Evolutionary conservation across 164 flowering plant species (phyloP).

Genomic region (Aristolochia fimbriata): DNA sequence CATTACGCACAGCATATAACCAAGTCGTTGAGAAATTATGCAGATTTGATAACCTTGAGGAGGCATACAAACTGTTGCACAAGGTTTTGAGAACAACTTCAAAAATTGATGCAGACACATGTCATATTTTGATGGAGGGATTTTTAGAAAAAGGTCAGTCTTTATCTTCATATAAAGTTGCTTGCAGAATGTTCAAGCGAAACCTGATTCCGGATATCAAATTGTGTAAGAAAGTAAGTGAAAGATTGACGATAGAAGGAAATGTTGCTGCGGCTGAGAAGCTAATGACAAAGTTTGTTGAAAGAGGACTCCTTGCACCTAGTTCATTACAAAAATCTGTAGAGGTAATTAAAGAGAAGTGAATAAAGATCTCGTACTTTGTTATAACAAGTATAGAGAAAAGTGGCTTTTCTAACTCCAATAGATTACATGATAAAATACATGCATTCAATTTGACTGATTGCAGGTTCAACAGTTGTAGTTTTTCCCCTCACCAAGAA

Average conservation of each 20-base stretch:
- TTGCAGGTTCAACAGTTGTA: no score
- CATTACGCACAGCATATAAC: slow-evolving; percentile 53
- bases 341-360: no score
- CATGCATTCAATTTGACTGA: no score
- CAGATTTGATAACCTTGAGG: slow-evolving; percentile 51
- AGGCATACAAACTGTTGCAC: slow-evolving; percentile 62
- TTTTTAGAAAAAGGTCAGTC: slow-evolving; percentile 48
- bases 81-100: slow-evolving; percentile 72
- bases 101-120: slow-evolving; percentile 51
- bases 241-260: slow-evolving; percentile 41
- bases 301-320: slow-evolving; percentile 48
- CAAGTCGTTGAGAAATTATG: slow-evolving; percentile 88
- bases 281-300: slow-evolving; percentile 70
- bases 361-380: no score
- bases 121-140: slow-evolving; percentile 61
- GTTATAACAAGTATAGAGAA: no score
- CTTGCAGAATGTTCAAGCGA: slow-evolving; percentile 71
- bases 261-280: slow-evolving; percentile 57
- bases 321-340: no score
- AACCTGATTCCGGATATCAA: slow-evolving; percentile 74
- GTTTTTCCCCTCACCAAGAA: no score
- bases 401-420: no score
- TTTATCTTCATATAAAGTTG: slow-evolving; percentile 59
- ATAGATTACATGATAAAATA: no score
- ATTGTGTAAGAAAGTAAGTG: slow-evolving; percentile 60